Base-by-base conservation (phyloP, 2,329 filamentous ascomycete species). In the Fusarium palustre region DNA sequence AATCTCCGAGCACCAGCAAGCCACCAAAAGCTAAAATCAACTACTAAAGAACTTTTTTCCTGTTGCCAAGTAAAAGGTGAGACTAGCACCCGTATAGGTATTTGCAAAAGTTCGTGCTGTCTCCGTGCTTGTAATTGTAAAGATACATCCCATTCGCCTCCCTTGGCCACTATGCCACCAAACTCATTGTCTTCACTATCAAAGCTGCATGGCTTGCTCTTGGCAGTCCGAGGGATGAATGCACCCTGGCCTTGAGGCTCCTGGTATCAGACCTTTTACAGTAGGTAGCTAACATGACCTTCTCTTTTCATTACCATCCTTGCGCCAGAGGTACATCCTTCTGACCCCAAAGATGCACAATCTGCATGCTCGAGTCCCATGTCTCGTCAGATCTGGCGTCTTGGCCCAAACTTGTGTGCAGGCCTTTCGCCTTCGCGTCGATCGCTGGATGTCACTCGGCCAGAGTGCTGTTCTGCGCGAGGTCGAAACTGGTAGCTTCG, bases 221-320 rank as follows among this genome's bases (percentile, higher is more conserved):
- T 65, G 62, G 62, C 62, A 48, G 39, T 20, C 41, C 30, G 52
- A 59, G 59, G 43, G 20, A 52, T 25, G 47, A 41, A 45, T 28
- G 39, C 34, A 64, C 41, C 68, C 55, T 55, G 54, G 62, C 56
- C 59, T 42, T 52, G 55, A 70, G 64, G 45, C 49, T 71, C 59
- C 45, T 50, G 59, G 33, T 71, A 69, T 45, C 50, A 68, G 48
- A 18, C 67, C 68, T 47, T 47, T 66, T 69, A 41, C 24, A 66
- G 66, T 49, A 64, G 48, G 65, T 63, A 64, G 54, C 48, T 58
- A 45, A 49, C 45, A 28, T 9, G 47, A 71, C 68, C 68, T 71
- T 71, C 68, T 71, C 48, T 66, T 71, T 71, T 66, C 60, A 59
- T 42, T 33, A 24, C n/a, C 53, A 69, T 63, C 68, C 68, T 66